These are phyloP conservation scores for Vitis rupestris DNA, from an alignment of 164 flowering plant species.

Conservation along the genomic window DNA sequence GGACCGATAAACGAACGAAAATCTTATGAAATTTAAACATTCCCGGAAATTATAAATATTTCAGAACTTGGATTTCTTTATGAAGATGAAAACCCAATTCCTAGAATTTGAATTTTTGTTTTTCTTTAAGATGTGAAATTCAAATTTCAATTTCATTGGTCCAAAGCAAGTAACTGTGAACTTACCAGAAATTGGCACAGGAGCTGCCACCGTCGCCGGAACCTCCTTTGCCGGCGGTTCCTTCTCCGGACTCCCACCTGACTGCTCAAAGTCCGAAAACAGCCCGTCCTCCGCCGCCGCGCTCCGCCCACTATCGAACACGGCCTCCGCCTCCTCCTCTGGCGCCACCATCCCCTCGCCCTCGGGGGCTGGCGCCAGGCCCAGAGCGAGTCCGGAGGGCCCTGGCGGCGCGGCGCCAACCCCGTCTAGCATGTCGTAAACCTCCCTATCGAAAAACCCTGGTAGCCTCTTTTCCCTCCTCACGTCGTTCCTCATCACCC, in stretches of 20 bases:
- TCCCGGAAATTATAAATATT: too few species aligned
- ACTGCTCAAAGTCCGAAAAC: constrained; percentile 60
- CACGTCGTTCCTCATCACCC: constrained; percentile 87
- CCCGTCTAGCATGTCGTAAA: constrained; percentile 73
- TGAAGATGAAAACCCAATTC: too few species aligned
- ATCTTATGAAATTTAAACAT: too few species aligned
- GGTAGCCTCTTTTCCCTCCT: constrained; percentile 78
- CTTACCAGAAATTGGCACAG: constrained; percentile 49
- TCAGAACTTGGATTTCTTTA: too few species aligned
- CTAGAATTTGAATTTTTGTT: too few species aligned
- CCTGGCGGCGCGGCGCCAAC: constrained; percentile 6
- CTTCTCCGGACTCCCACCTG: constrained; percentile 28
- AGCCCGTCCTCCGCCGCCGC: constrained; percentile 67
- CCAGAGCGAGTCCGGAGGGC: constrained; percentile 19
- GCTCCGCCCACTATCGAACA: constrained; percentile 62
- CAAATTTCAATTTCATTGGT: too few species aligned
- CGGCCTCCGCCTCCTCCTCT: constrained; percentile 29
- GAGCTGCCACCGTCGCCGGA: constrained; percentile 22
- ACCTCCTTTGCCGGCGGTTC: constrained; percentile 9
- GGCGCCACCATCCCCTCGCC: constrained; percentile 8
- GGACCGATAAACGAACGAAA: too few species aligned
- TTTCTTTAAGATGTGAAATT: too few species aligned
- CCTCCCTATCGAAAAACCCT: constrained; percentile 85
- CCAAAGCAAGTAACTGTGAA: neutral
- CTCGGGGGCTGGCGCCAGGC: constrained; percentile 8